These are phyloP conservation scores for Westerdykella ornata DNA, from an alignment of 2,329 filamentous ascomycete genomes.

Conservation along the genomic window DNA sequence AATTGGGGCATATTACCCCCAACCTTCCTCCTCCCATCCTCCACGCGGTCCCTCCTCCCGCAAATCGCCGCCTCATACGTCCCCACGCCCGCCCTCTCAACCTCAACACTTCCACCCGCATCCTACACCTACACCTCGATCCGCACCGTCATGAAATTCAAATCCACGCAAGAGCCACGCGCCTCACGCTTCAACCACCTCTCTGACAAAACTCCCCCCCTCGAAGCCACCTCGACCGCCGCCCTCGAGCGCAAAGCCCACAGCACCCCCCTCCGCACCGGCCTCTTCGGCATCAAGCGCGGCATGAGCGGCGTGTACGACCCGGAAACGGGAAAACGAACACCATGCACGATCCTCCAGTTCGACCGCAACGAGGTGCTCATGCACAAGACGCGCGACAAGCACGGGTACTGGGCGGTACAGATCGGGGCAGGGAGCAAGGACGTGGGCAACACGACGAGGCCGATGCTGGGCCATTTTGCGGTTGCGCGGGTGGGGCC, in stretches of 20 bases:
- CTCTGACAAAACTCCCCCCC: slow-evolving; percentile 43
- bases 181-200: slow-evolving; percentile 48
- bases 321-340: slow-evolving; percentile 64
- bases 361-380: slow-evolving; percentile 88
- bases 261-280: slow-evolving; percentile 62
- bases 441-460: slow-evolving; percentile 67
- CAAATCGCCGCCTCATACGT: slow-evolving; percentile 11
- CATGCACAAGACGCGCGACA: slow-evolving; percentile 70
- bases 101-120: slow-evolving; percentile 12
- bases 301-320: slow-evolving; percentile 93
- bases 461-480: slow-evolving; percentile 81
- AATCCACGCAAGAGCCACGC: slow-evolving; percentile 50
- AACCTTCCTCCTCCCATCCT: slow-evolving; percentile 24
- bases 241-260: slow-evolving; percentile 53
- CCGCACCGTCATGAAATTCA: slow-evolving; percentile 39
- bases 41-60: slow-evolving; percentile 20
- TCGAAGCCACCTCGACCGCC: slow-evolving; percentile 52
- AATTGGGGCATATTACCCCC: slow-evolving; percentile 29
- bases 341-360: slow-evolving; percentile 86
- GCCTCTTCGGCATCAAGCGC: slow-evolving; percentile 81
- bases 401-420: slow-evolving; percentile 89
- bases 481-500: slow-evolving; percentile 73
- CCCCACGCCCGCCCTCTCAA: slow-evolving; percentile 12
- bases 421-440: slow-evolving; percentile 77
- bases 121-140: slow-evolving; percentile 17